Percentiles rank a stretch among this genome's conserved stretches.
phyloP scores from a whole-genome alignment of 257 asterid species.

The Scutellaria baicalensis region DNA sequence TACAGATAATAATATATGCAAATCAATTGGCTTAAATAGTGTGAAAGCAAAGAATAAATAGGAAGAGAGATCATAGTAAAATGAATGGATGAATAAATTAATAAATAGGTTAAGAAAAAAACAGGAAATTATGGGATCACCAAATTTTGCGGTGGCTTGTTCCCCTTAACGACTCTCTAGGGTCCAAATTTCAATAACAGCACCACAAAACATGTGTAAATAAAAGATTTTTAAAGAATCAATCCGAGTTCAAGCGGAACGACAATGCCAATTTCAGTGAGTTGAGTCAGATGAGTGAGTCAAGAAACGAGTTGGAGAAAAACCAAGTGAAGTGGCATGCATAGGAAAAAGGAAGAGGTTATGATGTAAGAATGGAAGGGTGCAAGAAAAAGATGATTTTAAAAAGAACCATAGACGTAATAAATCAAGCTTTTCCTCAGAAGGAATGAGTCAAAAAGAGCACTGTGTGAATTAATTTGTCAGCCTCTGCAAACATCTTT shows the following conservation, averaged over 20 bases:
- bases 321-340: conserved; percentile 6
- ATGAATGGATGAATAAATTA: background rate
- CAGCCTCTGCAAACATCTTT: conserved; percentile 27
- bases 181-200: conserved; percentile 27
- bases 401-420: conserved; percentile 27
- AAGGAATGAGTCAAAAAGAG: conserved; percentile 27
- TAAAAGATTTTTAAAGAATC: no score
- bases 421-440: conserved; percentile 7
- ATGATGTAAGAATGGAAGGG: background rate
- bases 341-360: conserved; percentile 10
- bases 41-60: background rate
- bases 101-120: background rate
- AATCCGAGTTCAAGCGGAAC: no score
- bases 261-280: background rate
- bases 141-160: conserved; percentile 30
- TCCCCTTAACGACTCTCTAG: conserved; percentile 30
- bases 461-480: conserved; percentile 13
- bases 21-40: conserved; percentile 4
- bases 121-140: conserved; percentile 14
- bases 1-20: background rate
- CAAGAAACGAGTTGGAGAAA: background rate
- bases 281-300: conserved; percentile 17
- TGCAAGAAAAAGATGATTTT: conserved; percentile 10
- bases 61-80: background rate
- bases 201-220: background rate